Conservation (phyloP, 495 filamentous ascomycete species). For the Penicillium soppii region DNA sequence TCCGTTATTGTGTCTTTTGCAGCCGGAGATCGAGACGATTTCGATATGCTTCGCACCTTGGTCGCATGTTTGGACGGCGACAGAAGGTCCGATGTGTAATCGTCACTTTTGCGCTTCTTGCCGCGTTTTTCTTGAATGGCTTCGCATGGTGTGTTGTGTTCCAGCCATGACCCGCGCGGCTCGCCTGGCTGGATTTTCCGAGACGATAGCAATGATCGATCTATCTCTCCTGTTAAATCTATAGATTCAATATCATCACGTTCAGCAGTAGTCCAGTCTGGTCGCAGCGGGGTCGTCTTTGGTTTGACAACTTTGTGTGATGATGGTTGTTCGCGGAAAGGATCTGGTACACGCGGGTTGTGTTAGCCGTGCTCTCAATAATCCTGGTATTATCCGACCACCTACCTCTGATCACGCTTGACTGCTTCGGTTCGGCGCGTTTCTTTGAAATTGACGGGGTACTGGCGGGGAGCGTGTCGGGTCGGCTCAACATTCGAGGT, state of each 20-base stretch:
- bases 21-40: conserved; percentile 1
- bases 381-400: not conserved
- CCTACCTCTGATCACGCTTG: conserved; percentile 23
- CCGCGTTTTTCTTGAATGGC: conserved; percentile 49
- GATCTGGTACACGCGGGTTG: not conserved
- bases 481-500: conserved; percentile 45
- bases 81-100: conserved; percentile 53
- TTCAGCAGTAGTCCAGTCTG: conserved; percentile 20
- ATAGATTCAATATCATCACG: conserved; percentile 57
- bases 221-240: conserved; percentile 65
- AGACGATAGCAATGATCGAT: conserved; percentile 39
- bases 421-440: conserved; percentile 15
- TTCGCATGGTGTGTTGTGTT: conserved; percentile 50
- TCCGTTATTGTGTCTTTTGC: not conserved
- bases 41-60: conserved; percentile 23
- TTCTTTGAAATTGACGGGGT: conserved; percentile 30
- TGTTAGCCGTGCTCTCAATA: not conserved
- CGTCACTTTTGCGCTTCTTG: conserved; percentile 74
- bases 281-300: conserved; percentile 22
- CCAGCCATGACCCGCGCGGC: conserved; percentile 56
- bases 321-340: conserved; percentile 18
- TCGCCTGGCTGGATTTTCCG: conserved; percentile 51
- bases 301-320: conserved; percentile 13
- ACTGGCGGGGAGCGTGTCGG: conserved; percentile 10
- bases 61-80: conserved; percentile 30